Evolutionary conservation across 257 asterid species (phyloP), one percentile per base, ranked within the genome.

Genomic region (Rhazya stricta): DNA sequence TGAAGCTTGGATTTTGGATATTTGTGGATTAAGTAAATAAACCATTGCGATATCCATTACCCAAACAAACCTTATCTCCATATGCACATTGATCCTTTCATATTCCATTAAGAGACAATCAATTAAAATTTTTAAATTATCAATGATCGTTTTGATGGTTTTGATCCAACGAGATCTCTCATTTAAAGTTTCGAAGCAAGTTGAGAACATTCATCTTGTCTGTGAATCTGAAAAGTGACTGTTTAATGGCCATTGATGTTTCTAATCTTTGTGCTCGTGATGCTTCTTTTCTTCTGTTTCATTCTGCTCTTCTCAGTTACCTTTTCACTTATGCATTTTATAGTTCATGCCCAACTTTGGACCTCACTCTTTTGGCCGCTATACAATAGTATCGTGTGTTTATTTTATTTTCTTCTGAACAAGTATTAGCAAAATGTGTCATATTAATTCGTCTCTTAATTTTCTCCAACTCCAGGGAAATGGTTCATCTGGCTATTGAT

Each of bases 401-500:
- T 69, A 71, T 4, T 62, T 30, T 39, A 25, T 42, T 48, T n/a
- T 67, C 57, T 56, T 36, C 42, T 9, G 41, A 32, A 18, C 34
- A 15, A 6, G 36, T 32, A 16, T 30, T 63, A 32, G 10, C 43
- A 23, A 54, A 53, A 37, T 56, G 11, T 41, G 72, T 79, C 67
- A 71, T 29, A 85, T 73, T 85, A 36, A 30, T 60, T 79, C 77
- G 21, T 76, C 25, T 70, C 1, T 13, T 39, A 36, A 23, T 77
- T 63, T 50, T 54, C 29, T 85, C 60, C 75, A 69, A 71, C 74
- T 86, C 73, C 91, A 95, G 99, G 92, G 97, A 92, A 87, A 91
- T 95, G 97, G 96, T 95, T 85, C 99, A 92, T 86, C 89, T 95
- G 87, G 98, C 99, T 82, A 92, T 95, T 73, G 99, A 95, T 88